Evolutionary conservation across 139 green algal genomes (phyloP).

Genomic region (Micractinium sp.): DNA sequence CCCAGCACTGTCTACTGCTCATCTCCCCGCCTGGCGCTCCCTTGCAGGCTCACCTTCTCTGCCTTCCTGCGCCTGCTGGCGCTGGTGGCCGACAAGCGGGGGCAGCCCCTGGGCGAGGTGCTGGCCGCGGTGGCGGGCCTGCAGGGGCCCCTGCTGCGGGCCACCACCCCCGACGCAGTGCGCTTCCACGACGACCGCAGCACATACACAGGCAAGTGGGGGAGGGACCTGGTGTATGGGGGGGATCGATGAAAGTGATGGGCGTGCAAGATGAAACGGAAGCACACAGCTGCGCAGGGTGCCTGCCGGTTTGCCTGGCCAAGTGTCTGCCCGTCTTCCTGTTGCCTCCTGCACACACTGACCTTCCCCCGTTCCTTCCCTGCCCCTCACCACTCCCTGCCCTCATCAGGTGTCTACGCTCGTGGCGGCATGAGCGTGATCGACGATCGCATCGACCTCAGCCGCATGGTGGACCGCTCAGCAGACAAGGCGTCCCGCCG

Average conservation of each 20-base stretch:
- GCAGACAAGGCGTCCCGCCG: conserved; percentile 13
- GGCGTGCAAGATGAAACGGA: background rate
- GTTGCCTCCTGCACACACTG: background rate
- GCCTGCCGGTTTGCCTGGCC: background rate
- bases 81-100: conserved; percentile 9
- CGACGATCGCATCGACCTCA: background rate
- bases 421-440: conserved; percentile 20
- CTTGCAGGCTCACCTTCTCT: conserved; percentile 4
- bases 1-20: background rate
- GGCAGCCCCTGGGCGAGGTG: background rate
- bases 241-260: background rate
- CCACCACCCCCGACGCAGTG: background rate
- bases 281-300: background rate
- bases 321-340: background rate
- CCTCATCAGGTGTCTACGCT: background rate
- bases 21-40: no score
- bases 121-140: background rate
- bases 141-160: background rate
- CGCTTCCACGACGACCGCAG: conserved; percentile 16
- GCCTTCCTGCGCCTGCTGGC: conserved; percentile 21
- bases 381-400: background rate
- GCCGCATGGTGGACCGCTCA: conserved; percentile 1
- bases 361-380: background rate
- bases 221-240: background rate
- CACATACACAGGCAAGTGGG: background rate